Evolutionary conservation across 768 basidiomycete species (phyloP).

Genomic region (Zangia roseola): DNA sequence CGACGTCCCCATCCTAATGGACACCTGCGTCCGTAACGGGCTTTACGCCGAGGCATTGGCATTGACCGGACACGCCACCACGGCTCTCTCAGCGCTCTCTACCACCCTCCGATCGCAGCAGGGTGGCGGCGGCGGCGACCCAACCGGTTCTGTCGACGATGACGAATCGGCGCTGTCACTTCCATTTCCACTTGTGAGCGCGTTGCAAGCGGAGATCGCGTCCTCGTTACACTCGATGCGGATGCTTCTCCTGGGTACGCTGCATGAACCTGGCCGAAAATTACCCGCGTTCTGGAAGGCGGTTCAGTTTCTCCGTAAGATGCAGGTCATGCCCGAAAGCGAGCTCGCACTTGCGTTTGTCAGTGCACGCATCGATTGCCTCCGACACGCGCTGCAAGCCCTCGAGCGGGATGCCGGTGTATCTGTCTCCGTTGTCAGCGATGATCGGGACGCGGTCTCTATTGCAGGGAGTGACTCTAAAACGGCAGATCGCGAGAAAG

Average conservation of each 20-base stretch:
- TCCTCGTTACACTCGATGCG: conserved; percentile 67
- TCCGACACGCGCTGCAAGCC: conserved; percentile 55
- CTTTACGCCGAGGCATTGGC: conserved; percentile 92
- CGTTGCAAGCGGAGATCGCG: conserved; percentile 66
- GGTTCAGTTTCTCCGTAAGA: conserved; percentile 80
- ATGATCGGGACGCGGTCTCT: conserved; percentile 4
- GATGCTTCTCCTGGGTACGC: conserved; percentile 68
- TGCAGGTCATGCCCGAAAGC: conserved; percentile 69
- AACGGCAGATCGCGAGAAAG: conserved; percentile 36
- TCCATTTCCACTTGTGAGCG: conserved; percentile 35
- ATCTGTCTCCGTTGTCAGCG: conserved; percentile 27
- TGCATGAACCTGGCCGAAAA: conserved; percentile 81
- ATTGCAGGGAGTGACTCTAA: conserved; percentile 15
- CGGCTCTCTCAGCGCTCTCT: conserved; percentile 41
- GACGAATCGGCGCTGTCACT: neutral
- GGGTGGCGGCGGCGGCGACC: conserved; percentile 15
- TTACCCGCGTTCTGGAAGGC: conserved; percentile 89
- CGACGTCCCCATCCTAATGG: conserved; percentile 86
- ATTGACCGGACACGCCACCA: conserved; percentile 67
- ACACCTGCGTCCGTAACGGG: conserved; percentile 90
- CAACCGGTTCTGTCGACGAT: conserved; percentile 45
- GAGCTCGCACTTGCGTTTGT: conserved; percentile 88
- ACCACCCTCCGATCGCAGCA: conserved; percentile 35
- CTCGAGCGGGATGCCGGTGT: conserved; percentile 42
- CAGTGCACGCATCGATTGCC: conserved; percentile 64